Evolutionary conservation across 2,329 filamentous ascomycete genomes (phyloP), one percentile per base, ranked within the genome.

Genomic region (Beauveria caledonica): DNA sequence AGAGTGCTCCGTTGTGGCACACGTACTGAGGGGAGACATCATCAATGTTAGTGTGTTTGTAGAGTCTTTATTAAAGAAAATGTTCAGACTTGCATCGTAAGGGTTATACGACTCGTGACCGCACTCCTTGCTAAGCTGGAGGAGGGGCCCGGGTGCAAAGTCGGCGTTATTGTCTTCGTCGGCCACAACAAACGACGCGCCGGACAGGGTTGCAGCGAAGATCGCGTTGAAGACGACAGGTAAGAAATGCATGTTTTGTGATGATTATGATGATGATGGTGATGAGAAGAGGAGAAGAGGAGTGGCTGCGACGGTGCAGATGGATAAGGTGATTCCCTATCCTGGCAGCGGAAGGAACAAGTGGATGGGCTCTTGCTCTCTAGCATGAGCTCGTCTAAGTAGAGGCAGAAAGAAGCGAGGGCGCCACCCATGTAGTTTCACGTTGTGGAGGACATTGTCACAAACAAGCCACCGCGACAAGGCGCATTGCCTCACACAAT

Each of bases 1-100:
- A 74, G 52, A 74, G 67, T 44, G 71, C 69, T 62, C 64, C 63
- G 62, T 66, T 55, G 61, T 66, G 66, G 63, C 72, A 74, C 52
- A 72, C 66, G 60, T 72, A 72, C 67, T 69, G 25, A 11, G 42
- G 13, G 44, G 11, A 27, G 11, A 19, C 13, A 17, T 10, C 46
- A 25, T n/a, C 13, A 17, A 25, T n/a, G 46, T 49, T 5, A 27
- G 23, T 17, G 25, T 27, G 7, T 49, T 49, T 17, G 1, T 36
- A 5, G 15, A 15, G 33, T 36, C 13, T 36, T 15, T 5, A 36
- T 11, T 6, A 15, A 13, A 36, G 33, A 10, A 15, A 15, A 36
- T 36, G 33, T 6, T 23, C 2, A 5, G 1, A 33, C 51, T 21
- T 56, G 29, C 58, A 44, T 60, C 51, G 15, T 36, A 23, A 5